Base-by-base conservation (phyloP, 2,329 filamentous ascomycete species). In the Xylariaceae sp. region DNA sequence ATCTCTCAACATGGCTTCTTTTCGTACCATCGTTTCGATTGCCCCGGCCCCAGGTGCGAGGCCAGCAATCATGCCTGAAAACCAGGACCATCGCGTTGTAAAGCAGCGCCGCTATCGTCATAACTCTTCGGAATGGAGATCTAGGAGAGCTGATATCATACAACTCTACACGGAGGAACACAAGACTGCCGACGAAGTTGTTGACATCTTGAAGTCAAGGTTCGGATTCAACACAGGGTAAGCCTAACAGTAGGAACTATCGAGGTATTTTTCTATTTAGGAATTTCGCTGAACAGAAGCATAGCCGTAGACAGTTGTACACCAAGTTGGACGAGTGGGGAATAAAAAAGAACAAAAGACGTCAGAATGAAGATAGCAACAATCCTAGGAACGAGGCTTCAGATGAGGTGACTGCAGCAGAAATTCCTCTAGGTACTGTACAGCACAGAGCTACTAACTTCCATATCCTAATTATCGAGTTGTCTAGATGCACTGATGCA, bases 311-410 rank as follows among this genome's bases (percentile, higher is more conserved):
- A 19, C 47, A 45, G n/a, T 27, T 51, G 5, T 33, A 33, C 18
- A 44, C 40, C 2, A 47, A 51, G 27, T 17, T 47, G 11, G 17
- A 35, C 6, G 44, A 51, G n/a, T 51, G 48, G 48, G 44, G 44
- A 39, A 39, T 51, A 14, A 32, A 10, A 12, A 51, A 51, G 43
- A 51, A 51, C 17, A 27, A 43, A 11, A 43, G 30, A 33, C 22
- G 11, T 4, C 12, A 43, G 14, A 14, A 11, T 33, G 30, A 43
- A 43, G 22, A 31, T 7, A 33, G 11, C 10, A 30, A 31, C n/a
- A 31, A 11, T 15, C 6, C n/a, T 15, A 6, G 3, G 6, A 31
- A 15, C 39, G 39, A 19, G 3, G 39, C 6, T 40, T 18, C 14
- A 11, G 14, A 40, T 40, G 17, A 19, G 14, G 17, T 15, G 10